These are phyloP conservation scores for Alternaria sp. DNA, from an alignment of 2,329 filamentous ascomycete species.

Conservation along the genomic window DNA sequence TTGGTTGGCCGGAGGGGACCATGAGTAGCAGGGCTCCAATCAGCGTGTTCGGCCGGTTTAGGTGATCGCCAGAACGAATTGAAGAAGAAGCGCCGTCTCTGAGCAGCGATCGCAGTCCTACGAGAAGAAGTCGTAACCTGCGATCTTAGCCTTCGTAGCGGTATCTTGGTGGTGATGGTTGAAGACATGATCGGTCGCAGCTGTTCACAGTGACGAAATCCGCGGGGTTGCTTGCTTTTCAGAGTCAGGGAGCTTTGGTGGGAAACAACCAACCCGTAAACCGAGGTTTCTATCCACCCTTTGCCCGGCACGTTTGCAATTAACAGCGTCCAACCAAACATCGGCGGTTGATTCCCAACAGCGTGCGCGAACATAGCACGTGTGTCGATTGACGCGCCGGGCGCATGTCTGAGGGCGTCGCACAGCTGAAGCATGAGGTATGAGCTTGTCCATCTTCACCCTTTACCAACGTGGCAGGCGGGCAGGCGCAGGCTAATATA, in stretches of 20 bases:
- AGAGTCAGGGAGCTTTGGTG: conserved; percentile 25
- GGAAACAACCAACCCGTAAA: conserved; percentile 28
- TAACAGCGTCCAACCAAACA: conserved; percentile 16
- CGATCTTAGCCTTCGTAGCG: conserved; percentile 7
- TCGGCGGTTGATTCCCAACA: conserved; percentile 23
- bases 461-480: not conserved
- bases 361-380: conserved; percentile 25
- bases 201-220: conserved; percentile 15
- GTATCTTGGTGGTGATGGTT: conserved; percentile 34
- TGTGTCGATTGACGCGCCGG: conserved; percentile 42
- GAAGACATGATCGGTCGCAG: conserved; percentile 39
- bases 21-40: conserved; percentile 33
- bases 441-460: conserved; percentile 9
- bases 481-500: conserved; percentile 9
- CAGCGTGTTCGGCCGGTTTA: conserved; percentile 27
- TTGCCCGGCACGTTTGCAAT: conserved; percentile 27
- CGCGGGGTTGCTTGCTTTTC: conserved; percentile 32
- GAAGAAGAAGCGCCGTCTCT: conserved; percentile 27
- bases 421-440: conserved; percentile 75
- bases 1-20: conserved; percentile 34
- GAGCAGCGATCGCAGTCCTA: conserved; percentile 3
- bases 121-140: conserved; percentile 1
- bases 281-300: conserved; percentile 29
- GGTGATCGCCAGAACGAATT: conserved; percentile 32
- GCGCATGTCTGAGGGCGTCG: conserved; percentile 71